Evolutionary conservation across 164 flowering plant genomes (phyloP).

Genomic region (Kalanchoe fedtschenkoi): DNA sequence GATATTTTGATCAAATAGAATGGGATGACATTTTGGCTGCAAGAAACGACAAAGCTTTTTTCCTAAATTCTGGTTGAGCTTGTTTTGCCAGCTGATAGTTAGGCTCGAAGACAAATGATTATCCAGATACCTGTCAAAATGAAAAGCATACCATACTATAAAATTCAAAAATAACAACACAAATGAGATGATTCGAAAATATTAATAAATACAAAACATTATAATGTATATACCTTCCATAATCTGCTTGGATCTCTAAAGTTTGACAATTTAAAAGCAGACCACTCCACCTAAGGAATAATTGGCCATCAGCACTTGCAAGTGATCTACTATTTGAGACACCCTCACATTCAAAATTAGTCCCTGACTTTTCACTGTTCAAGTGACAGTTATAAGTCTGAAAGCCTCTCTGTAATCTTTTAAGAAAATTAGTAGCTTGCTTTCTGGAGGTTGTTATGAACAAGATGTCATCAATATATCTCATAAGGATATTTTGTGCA

Average conservation of each 20-base stretch:
- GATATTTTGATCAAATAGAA: slow-evolving; percentile 72
- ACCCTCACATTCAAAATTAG: slow-evolving; percentile 41
- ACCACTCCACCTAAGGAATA: slow-evolving; percentile 86
- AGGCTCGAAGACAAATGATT: slow-evolving; percentile 62
- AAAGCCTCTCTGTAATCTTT: slow-evolving; percentile 59
- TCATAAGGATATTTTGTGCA: slow-evolving; percentile 34
- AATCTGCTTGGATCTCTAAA: slow-evolving; percentile 89
- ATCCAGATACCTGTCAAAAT: slow-evolving; percentile 45
- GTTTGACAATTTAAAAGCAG: slow-evolving; percentile 66
- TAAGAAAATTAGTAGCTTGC: slow-evolving; percentile 48
- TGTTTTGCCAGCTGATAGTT: slow-evolving; percentile 43
- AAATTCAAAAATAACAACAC: neutral
- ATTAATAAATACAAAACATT: neutral
- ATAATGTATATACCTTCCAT: slow-evolving; percentile 46
- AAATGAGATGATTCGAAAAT: neutral
- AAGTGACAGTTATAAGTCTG: slow-evolving; percentile 69
- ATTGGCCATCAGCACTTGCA: slow-evolving; percentile 45
- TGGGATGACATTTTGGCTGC: slow-evolving; percentile 82
- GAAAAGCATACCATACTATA: neutral
- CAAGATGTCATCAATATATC: slow-evolving; percentile 75
- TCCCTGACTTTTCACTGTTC: slow-evolving; percentile 56
- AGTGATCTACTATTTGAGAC: slow-evolving; percentile 27
- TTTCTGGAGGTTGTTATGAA: slow-evolving; percentile 71
- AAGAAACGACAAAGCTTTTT: slow-evolving; percentile 41
- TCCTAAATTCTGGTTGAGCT: slow-evolving; percentile 40